Percentiles rank a stretch among this genome's conserved stretches.
phyloP scores from a whole-genome alignment of 1,284 basidiomycete species.

The Pholiota adiposa region DNA sequence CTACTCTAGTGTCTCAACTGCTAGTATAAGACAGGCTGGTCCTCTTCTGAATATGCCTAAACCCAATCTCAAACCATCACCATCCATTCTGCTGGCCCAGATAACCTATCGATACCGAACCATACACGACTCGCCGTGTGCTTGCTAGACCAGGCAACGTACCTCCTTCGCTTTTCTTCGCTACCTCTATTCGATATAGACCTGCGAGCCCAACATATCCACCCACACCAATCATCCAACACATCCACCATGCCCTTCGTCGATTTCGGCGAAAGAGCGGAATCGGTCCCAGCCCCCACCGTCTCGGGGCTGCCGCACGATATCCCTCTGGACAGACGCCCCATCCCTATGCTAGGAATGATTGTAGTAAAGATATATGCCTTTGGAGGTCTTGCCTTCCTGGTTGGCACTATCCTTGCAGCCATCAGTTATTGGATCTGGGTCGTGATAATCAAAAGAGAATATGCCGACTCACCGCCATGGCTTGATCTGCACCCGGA shows the following conservation, averaged over 20 bases:
- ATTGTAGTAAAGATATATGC: conserved; percentile 27
- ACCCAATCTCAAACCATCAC: neutral
- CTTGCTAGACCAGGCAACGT: no score
- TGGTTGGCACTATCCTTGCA: conserved; percentile 18
- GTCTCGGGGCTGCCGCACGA: conserved; percentile 1
- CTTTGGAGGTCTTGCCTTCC: conserved; percentile 28
- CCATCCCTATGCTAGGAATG: conserved; percentile 30
- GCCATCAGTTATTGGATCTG: conserved; percentile 27
- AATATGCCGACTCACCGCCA: conserved; percentile 28
- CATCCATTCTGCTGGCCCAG: neutral
- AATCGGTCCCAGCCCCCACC: conserved; percentile 4
- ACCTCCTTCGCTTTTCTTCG: neutral
- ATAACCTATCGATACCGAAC: no score
- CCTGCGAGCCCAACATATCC: neutral
- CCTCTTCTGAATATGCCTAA: neutral
- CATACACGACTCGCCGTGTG: no score
- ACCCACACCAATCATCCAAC: neutral
- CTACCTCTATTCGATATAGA: neutral
- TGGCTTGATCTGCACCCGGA: conserved; percentile 64
- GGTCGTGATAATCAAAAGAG: conserved; percentile 25
- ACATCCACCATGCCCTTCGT: neutral
- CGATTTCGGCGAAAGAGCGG: neutral
- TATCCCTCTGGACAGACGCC: conserved; percentile 10
- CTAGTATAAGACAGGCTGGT: neutral
- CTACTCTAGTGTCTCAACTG: neutral